Evolutionary conservation across 1,139 yeast genomes (phyloP), one percentile per base, ranked within the genome.

Genomic region (Yamadazyma buinensis): DNA sequence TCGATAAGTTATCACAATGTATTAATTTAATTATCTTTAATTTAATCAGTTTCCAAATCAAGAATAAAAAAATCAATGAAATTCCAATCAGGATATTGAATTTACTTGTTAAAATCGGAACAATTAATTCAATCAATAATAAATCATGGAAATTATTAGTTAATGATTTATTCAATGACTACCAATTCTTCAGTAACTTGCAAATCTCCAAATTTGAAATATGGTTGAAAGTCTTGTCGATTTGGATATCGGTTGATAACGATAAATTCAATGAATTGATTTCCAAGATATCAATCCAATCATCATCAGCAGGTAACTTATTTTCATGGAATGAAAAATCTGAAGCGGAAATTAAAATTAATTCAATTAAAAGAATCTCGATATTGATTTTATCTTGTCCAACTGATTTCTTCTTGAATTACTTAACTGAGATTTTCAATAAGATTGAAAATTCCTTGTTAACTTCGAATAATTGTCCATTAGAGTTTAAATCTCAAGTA

Each of bases 271-370:
- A 55, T 4, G 95, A 85, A 19, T 61, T 78, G 33, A 52, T 81
- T 23, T 37, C 62, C 14, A 62, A 73, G 39, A 51, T 82, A n/a
- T 57, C 78, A 1, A 68, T 72, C 20, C 55, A 58, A 32, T 59
- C 79, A 1, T 62, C 80, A 5, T 64, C 81, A 0, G 7, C 19
- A 5, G 67, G 80, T 11, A 76, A 77, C 9, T 64, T 84, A 19
- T 84, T 85, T 55, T 78, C 75, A 28, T 84, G 95, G 90, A 79
- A 80, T 43, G 95, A 86, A 42, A 54, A 51, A 41, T 77, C 83
- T 13, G 92, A 83, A 44, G 62, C 78, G 22, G 75, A 72, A 20
- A 62, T 59, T 36, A 72, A 75, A 34, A 61, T 71, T 5, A 55
- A 62, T 39, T 67, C 75, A 23, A 49, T 86, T 29, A 75, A 72